Evolutionary conservation across 345 rosid genomes (phyloP), one percentile per base, ranked within the genome.

Genomic region (Camelina sativa): DNA sequence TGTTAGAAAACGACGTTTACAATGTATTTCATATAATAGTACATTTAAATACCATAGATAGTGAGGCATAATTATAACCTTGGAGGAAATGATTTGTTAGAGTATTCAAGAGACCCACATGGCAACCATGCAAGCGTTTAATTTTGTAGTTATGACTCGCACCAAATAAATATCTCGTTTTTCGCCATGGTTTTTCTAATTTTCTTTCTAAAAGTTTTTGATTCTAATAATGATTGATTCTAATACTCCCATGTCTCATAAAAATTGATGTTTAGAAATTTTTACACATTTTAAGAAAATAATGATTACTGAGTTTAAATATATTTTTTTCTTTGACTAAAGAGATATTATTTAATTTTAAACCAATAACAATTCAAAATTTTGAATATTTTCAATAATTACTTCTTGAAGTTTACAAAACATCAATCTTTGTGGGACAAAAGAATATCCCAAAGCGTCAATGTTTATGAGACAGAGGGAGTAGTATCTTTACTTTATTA

Each of bases 91-190:
- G 4, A 20, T 13, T 56, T 65, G 47, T 65, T 22, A 53, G 67
- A 35, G 46, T 44, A 65, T 65, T 64, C 20, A 66, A 59, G 60
- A 67, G 48, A 37, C 79, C 78, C 79, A 60, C 74, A 75, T 75
- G 69, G 79, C 74, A 5, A 60, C 74, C 79, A 75, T 67, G 68
- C 79, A 67, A 67, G 48, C 68, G 79, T 67, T 75, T 50, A 50
- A 60, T 67, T 67, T 59, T 54, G 66, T 74, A 74, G 66, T 74
- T 74, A 74, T 74, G 66, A 47, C 53, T 66, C 66, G 32, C 72
- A 74, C 78, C 67, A 74, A 65, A 74, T 65, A 46, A 22, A 44
- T 65, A 41, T 74, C 22, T 54, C 53, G 22, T 62, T 62, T 25
- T 50, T 60, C 9, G 51, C 52, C 38, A 67, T 54, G 50, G 7